phyloP scores from a whole-genome alignment of 2,329 filamentous ascomycete species.

The Phialocephala subalpina region DNA sequence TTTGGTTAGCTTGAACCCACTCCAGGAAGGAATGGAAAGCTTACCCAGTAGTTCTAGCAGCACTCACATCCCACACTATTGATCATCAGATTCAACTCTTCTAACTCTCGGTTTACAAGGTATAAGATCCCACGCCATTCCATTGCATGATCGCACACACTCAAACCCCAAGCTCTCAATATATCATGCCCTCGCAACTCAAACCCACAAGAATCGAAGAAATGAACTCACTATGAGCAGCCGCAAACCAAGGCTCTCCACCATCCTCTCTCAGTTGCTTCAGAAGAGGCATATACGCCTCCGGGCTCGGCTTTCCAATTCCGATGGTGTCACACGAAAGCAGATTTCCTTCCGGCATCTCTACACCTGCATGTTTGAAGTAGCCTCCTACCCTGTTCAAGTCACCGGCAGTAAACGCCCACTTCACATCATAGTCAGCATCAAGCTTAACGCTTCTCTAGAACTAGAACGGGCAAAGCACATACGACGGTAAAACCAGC shows the following conservation, averaged over 20 bases:
- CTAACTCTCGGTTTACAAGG: too few species aligned
- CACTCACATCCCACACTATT: constrained; percentile 62
- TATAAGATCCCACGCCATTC: too few species aligned
- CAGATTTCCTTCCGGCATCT: constrained; percentile 59
- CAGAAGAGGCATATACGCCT: constrained; percentile 54
- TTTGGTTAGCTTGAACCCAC: neutral
- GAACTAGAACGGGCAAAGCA: neutral
- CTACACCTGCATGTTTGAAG: constrained; percentile 55
- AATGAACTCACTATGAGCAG: constrained; percentile 54
- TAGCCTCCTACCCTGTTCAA: constrained; percentile 58
- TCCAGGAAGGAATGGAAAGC: neutral
- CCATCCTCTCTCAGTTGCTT: constrained; percentile 48
- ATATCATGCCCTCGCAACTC: too few species aligned
- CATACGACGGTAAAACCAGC: constrained; percentile 54
- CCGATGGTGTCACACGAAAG: constrained; percentile 57
- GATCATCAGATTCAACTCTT: neutral
- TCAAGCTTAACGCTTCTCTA: neutral
- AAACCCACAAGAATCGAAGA: neutral
- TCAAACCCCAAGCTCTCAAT: too few species aligned
- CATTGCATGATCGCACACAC: too few species aligned
- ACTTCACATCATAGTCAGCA: constrained; percentile 35
- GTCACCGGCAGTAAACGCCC: constrained; percentile 62
- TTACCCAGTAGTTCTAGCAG: constrained; percentile 54
- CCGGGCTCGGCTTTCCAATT: constrained; percentile 58
- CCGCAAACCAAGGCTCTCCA: constrained; percentile 61